phyloP scores from a whole-genome alignment of 345 rosid species.

The Brassica juncea region DNA sequence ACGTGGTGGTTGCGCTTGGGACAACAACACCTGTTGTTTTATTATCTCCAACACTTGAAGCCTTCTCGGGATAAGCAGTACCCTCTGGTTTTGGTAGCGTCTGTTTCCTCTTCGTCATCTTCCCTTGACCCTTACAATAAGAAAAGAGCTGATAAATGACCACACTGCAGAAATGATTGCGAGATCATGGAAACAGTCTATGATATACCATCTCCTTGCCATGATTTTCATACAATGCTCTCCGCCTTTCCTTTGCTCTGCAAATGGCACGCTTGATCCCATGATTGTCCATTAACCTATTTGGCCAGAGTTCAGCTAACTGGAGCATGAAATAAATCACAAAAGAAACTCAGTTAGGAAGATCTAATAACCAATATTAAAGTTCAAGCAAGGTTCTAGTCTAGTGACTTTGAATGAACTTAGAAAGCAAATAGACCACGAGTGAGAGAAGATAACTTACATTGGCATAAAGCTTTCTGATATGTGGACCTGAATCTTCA shows the following conservation, averaged over 20 bases:
- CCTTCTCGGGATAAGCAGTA: conserved; percentile 45
- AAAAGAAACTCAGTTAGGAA: conserved; percentile 38
- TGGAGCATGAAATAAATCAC: conserved; percentile 44
- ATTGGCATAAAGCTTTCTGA: conserved; percentile 85
- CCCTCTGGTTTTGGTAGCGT: conserved; percentile 52
- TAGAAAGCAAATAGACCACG: conserved; percentile 14
- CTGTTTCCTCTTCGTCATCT: conserved; percentile 59
- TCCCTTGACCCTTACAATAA: conserved; percentile 48
- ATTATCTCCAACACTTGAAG: conserved; percentile 36
- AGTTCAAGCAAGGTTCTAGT: neutral
- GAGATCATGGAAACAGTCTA: neutral
- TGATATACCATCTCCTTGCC: conserved; percentile 36
- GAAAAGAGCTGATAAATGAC: neutral
- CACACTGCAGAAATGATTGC: neutral
- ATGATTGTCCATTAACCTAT: conserved; percentile 82
- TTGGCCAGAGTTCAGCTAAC: conserved; percentile 93
- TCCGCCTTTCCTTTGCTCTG: conserved; percentile 73
- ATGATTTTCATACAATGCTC: conserved; percentile 21
- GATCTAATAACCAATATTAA: neutral
- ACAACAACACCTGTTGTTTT: conserved; percentile 41
- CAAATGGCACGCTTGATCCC: conserved; percentile 87
- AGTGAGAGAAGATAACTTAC: conserved; percentile 39
- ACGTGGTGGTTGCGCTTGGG: conserved; percentile 43
- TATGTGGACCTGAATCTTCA: conserved; percentile 80
- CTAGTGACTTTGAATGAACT: neutral